These are phyloP conservation scores for Teratosphaeriaceae sp. DNA, from an alignment of 2,329 filamentous ascomycete species.

Conservation along the genomic window DNA sequence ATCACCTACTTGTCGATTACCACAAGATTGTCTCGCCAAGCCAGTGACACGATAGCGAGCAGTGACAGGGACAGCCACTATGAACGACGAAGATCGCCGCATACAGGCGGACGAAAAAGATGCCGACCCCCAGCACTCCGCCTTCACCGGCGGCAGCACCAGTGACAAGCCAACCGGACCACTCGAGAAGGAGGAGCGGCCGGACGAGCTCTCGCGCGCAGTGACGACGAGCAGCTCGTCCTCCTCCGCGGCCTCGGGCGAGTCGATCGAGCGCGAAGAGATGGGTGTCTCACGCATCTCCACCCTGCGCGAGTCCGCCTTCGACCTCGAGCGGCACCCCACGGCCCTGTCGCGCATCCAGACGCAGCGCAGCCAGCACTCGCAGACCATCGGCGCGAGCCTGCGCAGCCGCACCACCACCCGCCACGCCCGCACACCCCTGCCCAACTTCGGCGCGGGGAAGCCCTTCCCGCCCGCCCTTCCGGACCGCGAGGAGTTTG, in stretches of 20 bases:
- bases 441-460: constrained; percentile 63
- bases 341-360: constrained; percentile 66
- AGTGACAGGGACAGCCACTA: no score
- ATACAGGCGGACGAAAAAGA: constrained; percentile 50
- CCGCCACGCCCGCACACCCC: constrained; percentile 49
- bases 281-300: constrained; percentile 54
- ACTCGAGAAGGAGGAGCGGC: constrained; percentile 34
- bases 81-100: constrained; percentile 51
- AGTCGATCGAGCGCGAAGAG: constrained; percentile 32
- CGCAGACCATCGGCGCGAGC: constrained; percentile 55
- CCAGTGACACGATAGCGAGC: no score
- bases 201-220: constrained; percentile 49
- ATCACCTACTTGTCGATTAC: no score
- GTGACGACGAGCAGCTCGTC: constrained; percentile 42
- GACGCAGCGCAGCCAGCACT: constrained; percentile 63
- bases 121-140: constrained; percentile 40
- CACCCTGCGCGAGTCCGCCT: constrained; percentile 50
- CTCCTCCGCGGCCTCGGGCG: constrained; percentile 40
- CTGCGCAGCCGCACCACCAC: constrained; percentile 39
- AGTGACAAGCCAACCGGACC: constrained; percentile 5
- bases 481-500: constrained; percentile 49
- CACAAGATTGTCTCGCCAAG: no score
- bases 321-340: constrained; percentile 54
- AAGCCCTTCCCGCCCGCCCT: constrained; percentile 29
- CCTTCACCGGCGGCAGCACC: constrained; percentile 1